These are phyloP conservation scores for Leucosporidium creatinivorum DNA, from an alignment of 768 basidiomycete species.

Conservation along the genomic window DNA sequence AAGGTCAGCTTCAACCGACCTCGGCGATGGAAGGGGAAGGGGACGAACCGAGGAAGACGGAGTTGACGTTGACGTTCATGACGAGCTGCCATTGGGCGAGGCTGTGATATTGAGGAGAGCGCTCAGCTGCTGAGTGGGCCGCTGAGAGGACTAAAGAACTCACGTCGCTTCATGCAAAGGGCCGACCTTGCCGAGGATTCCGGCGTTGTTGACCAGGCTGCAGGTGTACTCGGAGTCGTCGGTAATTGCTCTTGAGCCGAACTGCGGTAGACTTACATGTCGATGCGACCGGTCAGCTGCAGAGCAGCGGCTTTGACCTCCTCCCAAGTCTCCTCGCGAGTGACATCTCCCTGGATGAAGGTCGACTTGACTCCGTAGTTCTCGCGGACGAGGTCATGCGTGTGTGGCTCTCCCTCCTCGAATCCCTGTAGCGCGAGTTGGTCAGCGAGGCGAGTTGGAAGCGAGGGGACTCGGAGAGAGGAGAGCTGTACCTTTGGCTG, in stretches of 20 bases:
- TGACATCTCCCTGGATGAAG: slow-evolving; percentile 9
- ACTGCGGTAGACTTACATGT: background rate
- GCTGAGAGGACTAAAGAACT: background rate
- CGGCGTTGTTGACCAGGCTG: slow-evolving; percentile 14
- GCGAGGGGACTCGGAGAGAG: no score
- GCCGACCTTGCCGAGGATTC: slow-evolving; percentile 6
- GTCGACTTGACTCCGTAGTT: slow-evolving; percentile 4
- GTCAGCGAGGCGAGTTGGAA: background rate
- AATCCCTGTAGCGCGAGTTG: background rate
- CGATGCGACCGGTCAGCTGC: slow-evolving; percentile 6
- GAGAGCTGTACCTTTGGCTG: slow-evolving; percentile 4
- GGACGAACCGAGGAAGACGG: slow-evolving; percentile 7
- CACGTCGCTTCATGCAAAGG: slow-evolving; percentile 1
- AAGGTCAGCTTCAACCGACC: no score
- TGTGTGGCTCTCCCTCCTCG: slow-evolving; percentile 5
- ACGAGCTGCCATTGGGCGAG: slow-evolving; percentile 9
- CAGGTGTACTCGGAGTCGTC: background rate
- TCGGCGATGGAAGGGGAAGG: no score
- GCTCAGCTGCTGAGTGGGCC: no score
- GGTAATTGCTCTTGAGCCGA: no score
- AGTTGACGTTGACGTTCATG: slow-evolving; percentile 11
- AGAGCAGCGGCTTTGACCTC: slow-evolving; percentile 1
- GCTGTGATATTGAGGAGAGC: background rate
- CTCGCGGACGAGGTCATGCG: background rate
- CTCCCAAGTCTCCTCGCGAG: slow-evolving; percentile 3